These are phyloP conservation scores for Inga oerstediana DNA, from an alignment of 306 rosid genomes.

Conservation along the genomic window DNA sequence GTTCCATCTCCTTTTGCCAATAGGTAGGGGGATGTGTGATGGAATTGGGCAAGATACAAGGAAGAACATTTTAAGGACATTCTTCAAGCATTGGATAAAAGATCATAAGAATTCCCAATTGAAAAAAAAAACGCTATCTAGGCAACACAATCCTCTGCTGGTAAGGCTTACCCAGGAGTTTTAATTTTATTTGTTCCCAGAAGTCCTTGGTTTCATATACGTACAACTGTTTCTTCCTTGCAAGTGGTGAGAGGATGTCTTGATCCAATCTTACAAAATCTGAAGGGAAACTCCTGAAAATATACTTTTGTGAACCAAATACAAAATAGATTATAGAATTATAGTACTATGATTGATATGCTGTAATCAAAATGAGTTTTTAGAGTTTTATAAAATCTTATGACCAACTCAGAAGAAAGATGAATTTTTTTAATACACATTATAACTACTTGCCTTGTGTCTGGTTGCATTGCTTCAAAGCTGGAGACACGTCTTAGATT, in stretches of 20 bases:
- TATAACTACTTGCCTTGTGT: conserved; percentile 60
- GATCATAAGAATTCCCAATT: conserved; percentile 6
- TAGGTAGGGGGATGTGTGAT: conserved; percentile 66
- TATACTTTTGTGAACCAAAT: conserved; percentile 37
- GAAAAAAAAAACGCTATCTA: conserved; percentile 17
- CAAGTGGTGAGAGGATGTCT: conserved; percentile 94
- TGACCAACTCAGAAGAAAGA: neutral
- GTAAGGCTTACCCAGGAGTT: conserved; percentile 77
- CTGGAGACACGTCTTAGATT: conserved; percentile 89
- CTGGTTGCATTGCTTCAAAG: conserved; percentile 86
- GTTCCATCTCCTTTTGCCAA: conserved; percentile 77
- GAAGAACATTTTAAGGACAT: conserved; percentile 93
- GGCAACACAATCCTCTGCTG: conserved; percentile 7
- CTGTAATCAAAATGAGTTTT: neutral
- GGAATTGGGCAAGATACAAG: conserved; percentile 84
- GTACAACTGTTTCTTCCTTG: conserved; percentile 89
- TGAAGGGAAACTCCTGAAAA: conserved; percentile 64
- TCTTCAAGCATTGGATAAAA: conserved; percentile 51
- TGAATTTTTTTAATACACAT: neutral
- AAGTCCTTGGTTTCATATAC: conserved; percentile 83
- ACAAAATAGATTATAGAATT: neutral
- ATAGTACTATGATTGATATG: conserved; percentile 17
- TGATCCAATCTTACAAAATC: conserved; percentile 93
- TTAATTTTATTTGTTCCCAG: conserved; percentile 87
- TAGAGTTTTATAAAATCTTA: conserved; percentile 12